Base-by-base conservation (phyloP, 2,329 filamentous ascomycete species). In the Colletotrichum sp. region DNA sequence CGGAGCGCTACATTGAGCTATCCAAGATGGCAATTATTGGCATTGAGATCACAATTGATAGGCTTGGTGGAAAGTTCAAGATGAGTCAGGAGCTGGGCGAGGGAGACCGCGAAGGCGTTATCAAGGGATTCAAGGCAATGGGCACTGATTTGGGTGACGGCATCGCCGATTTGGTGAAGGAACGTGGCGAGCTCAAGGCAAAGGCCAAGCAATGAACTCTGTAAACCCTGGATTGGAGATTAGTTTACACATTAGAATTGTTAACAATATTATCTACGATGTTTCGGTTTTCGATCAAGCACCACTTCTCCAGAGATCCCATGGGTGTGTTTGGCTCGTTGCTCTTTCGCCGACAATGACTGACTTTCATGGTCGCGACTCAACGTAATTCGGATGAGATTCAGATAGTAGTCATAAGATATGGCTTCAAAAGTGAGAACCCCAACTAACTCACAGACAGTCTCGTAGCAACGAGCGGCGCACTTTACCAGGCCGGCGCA, bases 61-160 rank as follows among this genome's bases (percentile, higher is more conserved):
- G 86, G 7, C 80, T 93, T 39, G 88, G 89, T 65, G 91, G 92
- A 15, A 93, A 92, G 84, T 92, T 90, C 78, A 93, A 94, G 85
- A 92, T 93, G 92, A 93, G 90, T 77, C 92, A 93, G 83, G 91
- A 93, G 79, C 85, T 88, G 85, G 72, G 80, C 0, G 79, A 81
- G 3, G 90, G 86, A 0, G 92, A 93, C 79, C 81, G 87, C 0
- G 82, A 89, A 27, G 92, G 92, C 1, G 88, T 93, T 1, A 83
- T 92, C 9, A 79, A 88, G 5, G 92, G 92, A 0, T 93, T 94
- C 76, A 82, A 84, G 43, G 76, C 61, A 1, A 52, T 87, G 28
- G 80, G 77, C 0, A 80, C 83, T 0, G 83, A 86, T 7, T 72
- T 78, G 18, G 84, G 79, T 1, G 67, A 75, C 25, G 77, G 78